A percentile compares a stretch with the other conserved stretches of the same genome.
Evolutionary conservation across 2,329 filamentous ascomycete species (phyloP).

Genomic region (Trichoderma sp.): DNA sequence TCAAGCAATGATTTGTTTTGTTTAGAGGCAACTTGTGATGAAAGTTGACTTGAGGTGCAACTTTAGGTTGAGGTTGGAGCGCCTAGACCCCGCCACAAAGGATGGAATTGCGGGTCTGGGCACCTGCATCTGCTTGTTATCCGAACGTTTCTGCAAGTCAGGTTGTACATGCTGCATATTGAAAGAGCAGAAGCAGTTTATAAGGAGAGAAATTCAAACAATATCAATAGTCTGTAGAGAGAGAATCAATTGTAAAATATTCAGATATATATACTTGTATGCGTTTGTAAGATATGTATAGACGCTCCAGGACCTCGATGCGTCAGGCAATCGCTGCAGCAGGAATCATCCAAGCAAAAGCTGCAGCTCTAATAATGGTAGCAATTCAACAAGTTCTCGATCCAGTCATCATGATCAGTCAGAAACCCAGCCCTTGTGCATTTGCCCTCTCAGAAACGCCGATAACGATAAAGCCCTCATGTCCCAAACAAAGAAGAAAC

Average conservation of each 20-base stretch:
- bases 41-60: neutral
- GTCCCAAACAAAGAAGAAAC: neutral
- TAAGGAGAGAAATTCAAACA: neutral
- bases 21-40: slow-evolving; percentile 25
- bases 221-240: neutral
- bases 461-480: neutral
- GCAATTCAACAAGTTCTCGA: neutral
- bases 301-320: neutral
- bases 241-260: neutral
- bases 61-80: neutral
- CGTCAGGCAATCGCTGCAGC: neutral
- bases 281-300: neutral
- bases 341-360: neutral
- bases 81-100: slow-evolving; percentile 24
- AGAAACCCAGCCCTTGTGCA: slow-evolving; percentile 25
- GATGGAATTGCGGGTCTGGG: slow-evolving; percentile 24
- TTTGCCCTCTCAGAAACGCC: slow-evolving; percentile 3
- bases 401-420: slow-evolving; percentile 3
- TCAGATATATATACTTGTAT: neutral
- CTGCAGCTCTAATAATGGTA: slow-evolving; percentile 9
- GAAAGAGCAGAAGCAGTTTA: neutral
- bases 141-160: neutral
- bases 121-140: neutral
- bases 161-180: neutral
- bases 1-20: neutral